A percentile compares a stretch with the other conserved stretches of the same genome.
Evolutionary conservation across 2,329 filamentous ascomycete genomes (phyloP).

Genomic region (Macroventuria anomochaeta): DNA sequence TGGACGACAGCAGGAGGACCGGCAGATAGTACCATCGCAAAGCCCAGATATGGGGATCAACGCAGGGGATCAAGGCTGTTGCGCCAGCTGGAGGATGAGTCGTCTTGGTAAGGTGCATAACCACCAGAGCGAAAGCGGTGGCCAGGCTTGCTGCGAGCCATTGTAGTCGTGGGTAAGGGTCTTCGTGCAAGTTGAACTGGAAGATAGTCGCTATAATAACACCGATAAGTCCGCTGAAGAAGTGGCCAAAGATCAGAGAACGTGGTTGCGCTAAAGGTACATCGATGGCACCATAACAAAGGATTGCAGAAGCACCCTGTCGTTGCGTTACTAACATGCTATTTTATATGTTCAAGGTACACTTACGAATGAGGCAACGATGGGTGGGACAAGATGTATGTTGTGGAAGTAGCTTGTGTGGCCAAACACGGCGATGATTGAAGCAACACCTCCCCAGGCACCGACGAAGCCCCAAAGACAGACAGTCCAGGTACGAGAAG

Average conservation of each 20-base stretch:
- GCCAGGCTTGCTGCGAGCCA: conserved; percentile 55
- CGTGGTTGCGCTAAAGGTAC: conserved; percentile 56
- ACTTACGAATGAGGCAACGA: conserved; percentile 51
- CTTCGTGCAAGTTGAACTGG: conserved; percentile 43
- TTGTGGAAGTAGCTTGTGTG: conserved; percentile 49
- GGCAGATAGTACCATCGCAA: conserved; percentile 54
- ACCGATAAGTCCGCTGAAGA: conserved; percentile 53
- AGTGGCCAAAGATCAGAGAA: conserved; percentile 54
- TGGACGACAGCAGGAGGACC: conserved; percentile 50
- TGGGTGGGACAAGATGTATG: conserved; percentile 48
- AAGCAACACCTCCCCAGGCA: conserved; percentile 51
- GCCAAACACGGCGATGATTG: conserved; percentile 51
- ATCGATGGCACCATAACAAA: conserved; percentile 55
- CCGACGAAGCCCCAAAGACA: conserved; percentile 53
- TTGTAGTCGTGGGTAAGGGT: conserved; percentile 38
- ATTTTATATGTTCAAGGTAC: neutral
- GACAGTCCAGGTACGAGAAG: conserved; percentile 40
- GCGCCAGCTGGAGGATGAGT: conserved; percentile 57
- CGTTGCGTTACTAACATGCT: conserved; percentile 6
- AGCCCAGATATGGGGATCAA: conserved; percentile 47
- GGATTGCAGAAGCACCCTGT: conserved; percentile 54
- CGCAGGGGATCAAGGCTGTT: conserved; percentile 53
- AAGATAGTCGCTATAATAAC: conserved; percentile 54
- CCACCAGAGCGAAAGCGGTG: conserved; percentile 52
- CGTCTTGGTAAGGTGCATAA: conserved; percentile 56